Evolutionary conservation across 1,284 basidiomycete species (phyloP).

Genomic region (Takashimella koratensis): DNA sequence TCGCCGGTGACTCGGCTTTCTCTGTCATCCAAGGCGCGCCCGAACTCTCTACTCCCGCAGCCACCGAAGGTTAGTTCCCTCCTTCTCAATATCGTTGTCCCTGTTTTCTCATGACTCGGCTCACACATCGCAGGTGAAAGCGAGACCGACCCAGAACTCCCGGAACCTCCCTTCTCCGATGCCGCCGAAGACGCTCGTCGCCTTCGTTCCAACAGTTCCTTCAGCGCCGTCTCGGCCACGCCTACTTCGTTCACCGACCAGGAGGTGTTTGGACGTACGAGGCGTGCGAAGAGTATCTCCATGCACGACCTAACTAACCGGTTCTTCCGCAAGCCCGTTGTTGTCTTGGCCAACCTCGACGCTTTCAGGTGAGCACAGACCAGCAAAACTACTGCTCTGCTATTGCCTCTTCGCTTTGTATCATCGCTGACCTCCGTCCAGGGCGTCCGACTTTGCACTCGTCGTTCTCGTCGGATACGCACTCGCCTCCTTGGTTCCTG

Average conservation of each 20-base stretch:
- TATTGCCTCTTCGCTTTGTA: slow-evolving; percentile 3
- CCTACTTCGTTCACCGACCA: slow-evolving; percentile 4
- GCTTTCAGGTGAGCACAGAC: slow-evolving; percentile 74
- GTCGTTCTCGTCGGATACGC: slow-evolving; percentile 60
- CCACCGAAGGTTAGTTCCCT: slow-evolving; percentile 58
- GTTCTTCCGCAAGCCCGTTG: slow-evolving; percentile 84
- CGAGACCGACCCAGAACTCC: slow-evolving; percentile 58
- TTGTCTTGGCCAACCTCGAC: slow-evolving; percentile 79
- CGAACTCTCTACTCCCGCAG: slow-evolving; percentile 56
- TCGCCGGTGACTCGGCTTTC: slow-evolving; percentile 7
- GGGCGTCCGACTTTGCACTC: slow-evolving; percentile 65
- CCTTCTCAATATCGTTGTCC: not conserved
- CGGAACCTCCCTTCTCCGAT: slow-evolving; percentile 28
- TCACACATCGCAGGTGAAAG: slow-evolving; percentile 55
- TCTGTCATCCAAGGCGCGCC: slow-evolving; percentile 6
- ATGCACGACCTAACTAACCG: slow-evolving; percentile 86
- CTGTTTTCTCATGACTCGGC: not conserved
- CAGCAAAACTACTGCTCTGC: too few species aligned
- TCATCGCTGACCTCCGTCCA: slow-evolving; percentile 32
- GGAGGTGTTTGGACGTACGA: slow-evolving; percentile 2
- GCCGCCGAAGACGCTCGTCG: slow-evolving; percentile 15
- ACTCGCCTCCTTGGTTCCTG: slow-evolving; percentile 50
- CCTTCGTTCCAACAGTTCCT: slow-evolving; percentile 30
- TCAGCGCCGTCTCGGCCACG: slow-evolving; percentile 13
- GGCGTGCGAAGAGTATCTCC: slow-evolving; percentile 51